These are phyloP conservation scores for Mortierella sp. DNA, from an alignment of 371 early-diverging fungal species.

Conservation along the genomic window DNA sequence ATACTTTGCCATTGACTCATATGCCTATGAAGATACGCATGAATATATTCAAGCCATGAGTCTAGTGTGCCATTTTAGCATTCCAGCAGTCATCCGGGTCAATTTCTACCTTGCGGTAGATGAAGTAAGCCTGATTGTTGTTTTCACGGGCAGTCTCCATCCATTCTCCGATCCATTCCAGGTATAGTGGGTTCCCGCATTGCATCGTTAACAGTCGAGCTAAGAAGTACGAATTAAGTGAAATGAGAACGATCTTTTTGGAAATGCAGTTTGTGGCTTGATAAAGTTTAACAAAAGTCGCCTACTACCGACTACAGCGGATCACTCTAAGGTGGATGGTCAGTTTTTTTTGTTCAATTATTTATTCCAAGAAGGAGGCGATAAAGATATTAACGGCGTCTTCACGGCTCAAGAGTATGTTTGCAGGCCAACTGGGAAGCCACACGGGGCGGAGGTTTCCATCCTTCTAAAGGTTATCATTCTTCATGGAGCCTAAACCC, in stretches of 20 bases:
- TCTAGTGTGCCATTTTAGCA: not conserved
- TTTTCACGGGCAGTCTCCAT: slow-evolving; percentile 59
- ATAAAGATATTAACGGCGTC: slow-evolving; percentile 37
- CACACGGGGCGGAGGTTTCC: slow-evolving; percentile 34
- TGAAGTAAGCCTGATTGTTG: slow-evolving; percentile 61
- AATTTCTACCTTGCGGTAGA: slow-evolving; percentile 67
- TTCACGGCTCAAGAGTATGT: slow-evolving; percentile 60
- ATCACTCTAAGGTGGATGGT: not conserved
- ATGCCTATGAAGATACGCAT: slow-evolving; percentile 61
- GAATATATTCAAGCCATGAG: not conserved
- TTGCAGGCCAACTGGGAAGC: slow-evolving; percentile 57
- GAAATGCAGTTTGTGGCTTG: not conserved
- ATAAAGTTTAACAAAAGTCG: not conserved
- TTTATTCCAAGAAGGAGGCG: not conserved
- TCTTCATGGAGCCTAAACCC: slow-evolving; percentile 14
- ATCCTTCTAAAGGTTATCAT: slow-evolving; percentile 57
- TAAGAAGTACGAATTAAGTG: not conserved
- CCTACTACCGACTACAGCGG: no score
- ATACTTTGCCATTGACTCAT: slow-evolving; percentile 71
- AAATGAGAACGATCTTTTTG: not conserved
- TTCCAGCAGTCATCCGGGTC: not conserved
- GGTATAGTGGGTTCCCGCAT: slow-evolving; percentile 73
- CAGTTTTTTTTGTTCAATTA: not conserved
- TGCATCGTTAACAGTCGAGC: slow-evolving; percentile 14
- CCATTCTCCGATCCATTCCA: slow-evolving; percentile 76